Base-by-base conservation (phyloP, 108 stramenopile species). In the Nitzschia sp. region DNA sequence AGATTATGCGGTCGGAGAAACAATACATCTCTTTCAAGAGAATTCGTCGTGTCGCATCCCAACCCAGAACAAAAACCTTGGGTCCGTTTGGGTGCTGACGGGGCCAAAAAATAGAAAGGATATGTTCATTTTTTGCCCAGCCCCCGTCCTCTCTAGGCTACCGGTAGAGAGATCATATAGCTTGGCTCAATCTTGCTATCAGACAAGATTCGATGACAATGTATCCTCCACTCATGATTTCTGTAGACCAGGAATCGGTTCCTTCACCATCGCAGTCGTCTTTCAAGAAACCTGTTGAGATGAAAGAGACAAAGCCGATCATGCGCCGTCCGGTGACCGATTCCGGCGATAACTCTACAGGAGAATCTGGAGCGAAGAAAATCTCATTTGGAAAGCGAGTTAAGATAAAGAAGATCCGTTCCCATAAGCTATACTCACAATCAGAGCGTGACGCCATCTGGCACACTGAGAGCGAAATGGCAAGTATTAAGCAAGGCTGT, bases 341-440 rank as follows among this genome's bases (percentile, higher is more conserved):
- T 11, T 42, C 38, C 8, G n/a, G 54, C 15, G 54, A n/a, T 11
- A 28, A 13, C 30, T 23, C 19, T 19, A 13, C 19, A 15, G 25
- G 18, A 1, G 46, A 26, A 26, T n/a, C 62, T 13, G 59, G 26
- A 45, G 1, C 17, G 42, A 46, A 42, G 18, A 21, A 28, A 47
- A 3, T 66, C 5, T 15, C 49, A 29, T 66, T 66, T 28, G 24
- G 21, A 21, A 66, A 66, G 26, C 65, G 65, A 32, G 65, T 66
- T 29, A 51, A 34, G 27, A 34, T 66, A 26, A 66, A 66, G 49
- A 66, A 66, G 65, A 54, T 66, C 32, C 65, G 65, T 33, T 49
- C 65, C 4, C 32, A 66, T 30, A 51, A 26, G 18, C 17, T 54
- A 19, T 66, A 53, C 24, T 33, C 48, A 35, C 32, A 66, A 1